These are phyloP conservation scores for Geopyxis carbonaria DNA, from an alignment of 495 filamentous ascomycete species.

Conservation along the genomic window DNA sequence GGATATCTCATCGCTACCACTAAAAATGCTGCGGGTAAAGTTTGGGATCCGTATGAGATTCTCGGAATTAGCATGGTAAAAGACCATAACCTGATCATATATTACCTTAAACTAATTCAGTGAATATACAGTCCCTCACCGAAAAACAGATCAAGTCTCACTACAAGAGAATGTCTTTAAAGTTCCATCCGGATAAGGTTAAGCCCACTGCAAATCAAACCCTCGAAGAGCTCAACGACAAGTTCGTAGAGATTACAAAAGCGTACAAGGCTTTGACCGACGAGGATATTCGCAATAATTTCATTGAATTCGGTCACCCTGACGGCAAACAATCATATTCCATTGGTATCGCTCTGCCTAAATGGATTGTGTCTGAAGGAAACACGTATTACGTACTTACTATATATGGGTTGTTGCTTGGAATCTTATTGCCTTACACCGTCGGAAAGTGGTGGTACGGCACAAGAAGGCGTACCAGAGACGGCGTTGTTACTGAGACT, in stretches of 20 bases:
- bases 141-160: constrained; percentile 82
- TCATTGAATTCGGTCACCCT: constrained; percentile 83
- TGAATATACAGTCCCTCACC: constrained; percentile 43
- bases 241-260: constrained; percentile 87
- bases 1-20: constrained; percentile 63
- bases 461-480: constrained; percentile 75
- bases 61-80: constrained; percentile 63
- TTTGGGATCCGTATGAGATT: constrained; percentile 95
- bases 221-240: constrained; percentile 61
- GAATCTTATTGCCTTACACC: constrained; percentile 77
- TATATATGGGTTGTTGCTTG: constrained; percentile 71
- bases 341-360: constrained; percentile 89
- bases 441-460: constrained; percentile 99
- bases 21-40: constrained; percentile 35
- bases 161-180: constrained; percentile 70
- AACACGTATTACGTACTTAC: constrained; percentile 90
- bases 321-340: constrained; percentile 96
- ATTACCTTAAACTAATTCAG: constrained; percentile 11
- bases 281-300: constrained; percentile 93
- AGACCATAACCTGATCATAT: constrained; percentile 3
- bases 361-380: constrained; percentile 80
- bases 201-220: constrained; percentile 74
- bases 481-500: constrained; percentile 76
- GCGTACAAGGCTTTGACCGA: constrained; percentile 95
- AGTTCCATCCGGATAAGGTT: constrained; percentile 85